A percentile compares a stretch with the other conserved stretches of the same genome.
Evolutionary conservation across 805 yeast species (phyloP).

Genomic region (Dipodascopsis uninucleata): DNA sequence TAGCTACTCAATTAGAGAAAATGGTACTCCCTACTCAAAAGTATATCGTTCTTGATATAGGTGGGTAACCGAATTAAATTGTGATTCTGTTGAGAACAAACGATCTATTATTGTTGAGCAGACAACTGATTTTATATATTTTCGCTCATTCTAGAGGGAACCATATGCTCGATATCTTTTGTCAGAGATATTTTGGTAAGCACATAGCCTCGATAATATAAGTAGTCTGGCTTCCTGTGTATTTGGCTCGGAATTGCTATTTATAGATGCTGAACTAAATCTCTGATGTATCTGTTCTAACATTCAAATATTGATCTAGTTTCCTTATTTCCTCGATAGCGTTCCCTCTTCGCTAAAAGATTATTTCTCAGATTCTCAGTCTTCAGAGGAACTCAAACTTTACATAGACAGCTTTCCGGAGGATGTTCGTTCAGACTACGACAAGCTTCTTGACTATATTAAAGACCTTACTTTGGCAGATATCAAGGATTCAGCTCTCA

Average conservation of each 20-base stretch:
- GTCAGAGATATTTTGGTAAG: slow-evolving; percentile 62
- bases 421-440: slow-evolving; percentile 33
- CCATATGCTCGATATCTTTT: slow-evolving; percentile 86
- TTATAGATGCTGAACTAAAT: not conserved
- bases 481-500: slow-evolving; percentile 71
- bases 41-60: slow-evolving; percentile 11
- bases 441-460: slow-evolving; percentile 47
- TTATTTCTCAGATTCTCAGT: slow-evolving; percentile 32
- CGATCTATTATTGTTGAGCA: not conserved
- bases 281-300: not conserved
- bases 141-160: slow-evolving; percentile 83
- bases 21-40: too few species aligned
- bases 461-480: slow-evolving; percentile 57
- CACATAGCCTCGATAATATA: too few species aligned
- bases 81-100: not conserved
- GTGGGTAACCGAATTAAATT: too few species aligned
- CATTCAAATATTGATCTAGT: slow-evolving; percentile 36
- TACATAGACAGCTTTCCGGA: slow-evolving; percentile 48
- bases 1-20: too few species aligned
- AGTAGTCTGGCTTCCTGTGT: too few species aligned
- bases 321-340: slow-evolving; percentile 63
- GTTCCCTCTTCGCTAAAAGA: slow-evolving; percentile 43
- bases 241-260: not conserved
- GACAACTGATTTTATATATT: not conserved
- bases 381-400: slow-evolving; percentile 31